Evolutionary conservation across 2,329 filamentous ascomycete genomes (phyloP).

Genomic region (Cytospora chrysosperma): DNA sequence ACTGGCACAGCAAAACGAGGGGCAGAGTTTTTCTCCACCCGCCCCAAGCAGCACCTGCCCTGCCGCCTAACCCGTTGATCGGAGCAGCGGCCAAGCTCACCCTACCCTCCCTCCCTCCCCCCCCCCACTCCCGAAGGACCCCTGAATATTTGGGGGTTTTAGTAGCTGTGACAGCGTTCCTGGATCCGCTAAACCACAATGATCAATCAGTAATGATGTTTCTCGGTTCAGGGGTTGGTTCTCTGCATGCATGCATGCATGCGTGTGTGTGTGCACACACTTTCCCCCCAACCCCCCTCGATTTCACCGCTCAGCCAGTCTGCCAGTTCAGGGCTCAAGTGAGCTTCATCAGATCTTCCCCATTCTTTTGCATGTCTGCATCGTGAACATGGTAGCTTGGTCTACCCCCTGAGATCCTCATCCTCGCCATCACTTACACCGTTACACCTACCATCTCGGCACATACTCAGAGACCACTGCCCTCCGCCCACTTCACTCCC

Average conservation of each 20-base stretch:
- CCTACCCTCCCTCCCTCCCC: too few relatives aligned
- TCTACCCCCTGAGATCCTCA: not conserved
- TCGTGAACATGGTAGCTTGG: slow-evolving; percentile 13
- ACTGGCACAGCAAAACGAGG: slow-evolving; percentile 3
- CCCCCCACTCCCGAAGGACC: not conserved
- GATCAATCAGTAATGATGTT: slow-evolving; percentile 1
- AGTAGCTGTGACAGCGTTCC: slow-evolving; percentile 6
- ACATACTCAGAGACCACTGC: not conserved
- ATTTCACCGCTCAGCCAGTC: slow-evolving; percentile 18
- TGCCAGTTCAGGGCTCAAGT: not conserved
- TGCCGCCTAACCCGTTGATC: slow-evolving; percentile 4
- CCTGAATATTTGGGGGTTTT: not conserved
- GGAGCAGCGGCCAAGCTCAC: not conserved
- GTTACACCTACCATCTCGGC: not conserved
- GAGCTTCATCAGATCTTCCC: slow-evolving; percentile 4
- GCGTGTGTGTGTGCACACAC: too few relatives aligned
- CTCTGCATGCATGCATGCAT: too few relatives aligned
- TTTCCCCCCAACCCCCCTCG: slow-evolving; percentile 13
- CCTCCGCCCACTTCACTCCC: not conserved
- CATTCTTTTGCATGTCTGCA: slow-evolving; percentile 6
- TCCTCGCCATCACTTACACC: not conserved
- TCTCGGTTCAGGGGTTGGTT: slow-evolving; percentile 19
- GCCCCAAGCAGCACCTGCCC: too few relatives aligned
- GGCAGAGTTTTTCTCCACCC: slow-evolving; percentile 18
- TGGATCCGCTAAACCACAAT: not conserved